Evolutionary conservation across 495 filamentous ascomycete species (phyloP).

Genomic region (Xylaria longipes): DNA sequence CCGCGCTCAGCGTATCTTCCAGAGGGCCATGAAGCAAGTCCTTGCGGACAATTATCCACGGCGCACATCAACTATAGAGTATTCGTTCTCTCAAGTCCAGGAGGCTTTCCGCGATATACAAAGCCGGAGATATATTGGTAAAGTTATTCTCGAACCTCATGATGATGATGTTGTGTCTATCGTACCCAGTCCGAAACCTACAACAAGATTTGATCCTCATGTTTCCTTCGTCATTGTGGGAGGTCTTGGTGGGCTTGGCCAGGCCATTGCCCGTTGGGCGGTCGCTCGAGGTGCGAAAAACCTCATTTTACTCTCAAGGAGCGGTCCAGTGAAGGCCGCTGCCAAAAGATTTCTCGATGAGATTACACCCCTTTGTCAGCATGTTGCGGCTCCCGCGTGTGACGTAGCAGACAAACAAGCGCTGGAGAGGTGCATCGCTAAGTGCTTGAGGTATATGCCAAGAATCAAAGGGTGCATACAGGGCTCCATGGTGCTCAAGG

Average conservation of each 20-base stretch:
- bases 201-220: constrained; percentile 1
- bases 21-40: constrained; percentile 32
- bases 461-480: constrained; percentile 52
- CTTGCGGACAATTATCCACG: constrained; percentile 25
- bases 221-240: constrained; percentile 40
- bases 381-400: constrained; percentile 30
- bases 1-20: constrained; percentile 32
- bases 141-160: constrained; percentile 46
- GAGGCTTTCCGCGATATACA: constrained; percentile 57
- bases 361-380: constrained; percentile 16
- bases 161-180: constrained; percentile 27
- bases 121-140: constrained; percentile 54
- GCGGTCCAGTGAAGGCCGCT: constrained; percentile 29
- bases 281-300: constrained; percentile 53
- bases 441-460: constrained; percentile 37
- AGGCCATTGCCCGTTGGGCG: constrained; percentile 54
- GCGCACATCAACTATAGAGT: constrained; percentile 33
- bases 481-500: constrained; percentile 52
- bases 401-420: constrained; percentile 34
- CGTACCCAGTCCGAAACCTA: constrained; percentile 3
- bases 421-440: constrained; percentile 24
- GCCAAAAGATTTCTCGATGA: constrained; percentile 20
- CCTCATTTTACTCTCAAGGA: constrained; percentile 57
- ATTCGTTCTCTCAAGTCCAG: constrained; percentile 46
- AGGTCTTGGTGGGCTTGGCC: constrained; percentile 59